phyloP scores from a whole-genome alignment of 1,284 basidiomycete genomes.

The Cryptococcus floricola region DNA sequence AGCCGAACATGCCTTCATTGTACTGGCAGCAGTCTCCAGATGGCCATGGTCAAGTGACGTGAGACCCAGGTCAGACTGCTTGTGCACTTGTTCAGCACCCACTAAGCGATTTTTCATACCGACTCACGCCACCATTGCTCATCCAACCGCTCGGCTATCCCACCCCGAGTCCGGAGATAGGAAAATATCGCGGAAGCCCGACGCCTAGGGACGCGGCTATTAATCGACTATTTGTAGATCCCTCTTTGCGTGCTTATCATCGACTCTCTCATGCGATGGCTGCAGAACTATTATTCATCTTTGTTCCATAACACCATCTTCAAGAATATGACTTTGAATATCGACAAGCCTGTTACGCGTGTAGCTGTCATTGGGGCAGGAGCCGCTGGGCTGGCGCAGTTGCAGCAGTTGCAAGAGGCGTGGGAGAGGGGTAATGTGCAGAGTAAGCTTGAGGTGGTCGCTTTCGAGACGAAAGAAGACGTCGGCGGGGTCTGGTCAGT shows the following conservation, averaged over 20 bases:
- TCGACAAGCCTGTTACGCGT: slow-evolving; percentile 8
- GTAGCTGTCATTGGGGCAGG: slow-evolving; percentile 52
- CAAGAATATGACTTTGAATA: neutral
- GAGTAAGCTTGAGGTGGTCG: slow-evolving; percentile 10
- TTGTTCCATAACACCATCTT: too few relatives aligned
- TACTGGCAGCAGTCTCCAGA: too few relatives aligned
- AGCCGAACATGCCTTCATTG: too few relatives aligned
- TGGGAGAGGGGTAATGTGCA: slow-evolving; percentile 18
- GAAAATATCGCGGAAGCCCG: neutral
- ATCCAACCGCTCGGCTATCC: too few relatives aligned
- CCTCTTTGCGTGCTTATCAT: too few relatives aligned
- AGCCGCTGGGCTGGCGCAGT: slow-evolving; percentile 47
- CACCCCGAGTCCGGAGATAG: neutral
- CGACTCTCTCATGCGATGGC: too few relatives aligned
- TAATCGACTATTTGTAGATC: neutral
- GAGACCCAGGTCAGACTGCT: too few relatives aligned
- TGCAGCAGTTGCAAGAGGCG: slow-evolving; percentile 44
- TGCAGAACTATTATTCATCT: too few relatives aligned
- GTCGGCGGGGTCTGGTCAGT: slow-evolving; percentile 47
- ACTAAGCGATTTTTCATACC: too few relatives aligned
- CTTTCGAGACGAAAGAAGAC: slow-evolving; percentile 27
- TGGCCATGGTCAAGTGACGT: too few relatives aligned
- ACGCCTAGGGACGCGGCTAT: neutral
- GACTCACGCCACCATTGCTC: too few relatives aligned
- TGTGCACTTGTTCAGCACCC: too few relatives aligned